Percentiles rank a stretch among this genome's conserved stretches.
phyloP scores from a whole-genome alignment of 805 yeast genomes.

The Tetrapisispora arboricola region DNA sequence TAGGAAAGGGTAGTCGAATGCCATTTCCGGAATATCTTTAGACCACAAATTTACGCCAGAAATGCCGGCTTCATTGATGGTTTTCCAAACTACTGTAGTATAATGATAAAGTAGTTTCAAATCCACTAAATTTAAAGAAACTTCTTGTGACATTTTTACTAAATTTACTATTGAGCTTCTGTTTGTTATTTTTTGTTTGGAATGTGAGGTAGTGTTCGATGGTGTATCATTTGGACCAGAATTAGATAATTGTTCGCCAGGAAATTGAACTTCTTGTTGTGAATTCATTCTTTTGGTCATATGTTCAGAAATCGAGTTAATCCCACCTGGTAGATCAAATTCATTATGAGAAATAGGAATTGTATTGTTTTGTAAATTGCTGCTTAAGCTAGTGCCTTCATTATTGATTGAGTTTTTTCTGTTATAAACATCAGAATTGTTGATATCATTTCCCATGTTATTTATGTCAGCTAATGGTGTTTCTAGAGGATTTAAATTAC shows the following conservation, averaged over 20 bases:
- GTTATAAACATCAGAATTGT: neutral
- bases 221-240: conserved; percentile 1
- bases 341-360: neutral
- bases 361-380: conserved; percentile 1
- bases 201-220: neutral
- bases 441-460: neutral
- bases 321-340: neutral
- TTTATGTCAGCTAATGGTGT: neutral
- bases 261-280: neutral
- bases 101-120: conserved; percentile 79
- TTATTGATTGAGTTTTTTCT: neutral
- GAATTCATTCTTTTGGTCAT: neutral
- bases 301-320: neutral
- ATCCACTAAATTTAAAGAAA: conserved; percentile 57
- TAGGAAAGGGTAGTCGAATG: conserved; percentile 77
- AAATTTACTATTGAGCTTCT: conserved; percentile 7
- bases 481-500: neutral
- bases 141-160: conserved; percentile 13
- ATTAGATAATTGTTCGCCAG: neutral
- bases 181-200: neutral
- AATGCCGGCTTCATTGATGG: conserved; percentile 85
- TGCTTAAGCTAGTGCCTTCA: neutral
- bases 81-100: conserved; percentile 70
- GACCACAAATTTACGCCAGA: conserved; percentile 77
- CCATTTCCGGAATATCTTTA: conserved; percentile 76